phyloP scores from a whole-genome alignment of 148 eudicot species.

The Salicornia ramosissima region DNA sequence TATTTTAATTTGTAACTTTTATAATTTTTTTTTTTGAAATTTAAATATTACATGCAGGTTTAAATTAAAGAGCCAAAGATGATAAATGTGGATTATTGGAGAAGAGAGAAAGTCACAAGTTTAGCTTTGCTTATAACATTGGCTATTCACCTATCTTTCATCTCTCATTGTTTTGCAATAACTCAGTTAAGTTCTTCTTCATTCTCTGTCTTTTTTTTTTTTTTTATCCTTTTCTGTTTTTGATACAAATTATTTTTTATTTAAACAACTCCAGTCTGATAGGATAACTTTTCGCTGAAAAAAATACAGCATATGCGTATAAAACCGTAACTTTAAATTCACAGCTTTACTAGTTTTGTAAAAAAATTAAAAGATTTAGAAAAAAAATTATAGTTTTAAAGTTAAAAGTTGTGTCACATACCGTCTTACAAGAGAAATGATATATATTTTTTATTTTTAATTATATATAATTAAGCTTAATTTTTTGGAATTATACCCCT shows the following conservation, averaged over 20 bases:
- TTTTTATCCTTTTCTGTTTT: neutral
- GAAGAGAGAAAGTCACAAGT: neutral
- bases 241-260: neutral
- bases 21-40: neutral
- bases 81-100: slow-evolving; percentile 11
- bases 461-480: too few relatives aligned
- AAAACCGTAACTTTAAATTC: too few relatives aligned
- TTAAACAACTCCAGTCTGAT: too few relatives aligned
- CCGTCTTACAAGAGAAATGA: too few relatives aligned
- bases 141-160: slow-evolving; percentile 13
- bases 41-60: neutral
- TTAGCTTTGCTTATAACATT: neutral
- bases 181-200: slow-evolving; percentile 21
- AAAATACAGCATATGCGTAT: too few relatives aligned
- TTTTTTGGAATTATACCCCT: too few relatives aligned
- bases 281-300: too few relatives aligned
- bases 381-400: too few relatives aligned
- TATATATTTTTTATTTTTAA: too few relatives aligned
- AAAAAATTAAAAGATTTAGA: too few relatives aligned
- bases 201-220: neutral
- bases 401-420: too few relatives aligned
- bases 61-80: neutral
- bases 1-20: neutral
- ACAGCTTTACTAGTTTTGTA: too few relatives aligned
- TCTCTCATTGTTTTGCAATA: neutral